Conservation (phyloP, 2,329 filamentous ascomycete genomes). For the Coniochaeta sp. region DNA sequence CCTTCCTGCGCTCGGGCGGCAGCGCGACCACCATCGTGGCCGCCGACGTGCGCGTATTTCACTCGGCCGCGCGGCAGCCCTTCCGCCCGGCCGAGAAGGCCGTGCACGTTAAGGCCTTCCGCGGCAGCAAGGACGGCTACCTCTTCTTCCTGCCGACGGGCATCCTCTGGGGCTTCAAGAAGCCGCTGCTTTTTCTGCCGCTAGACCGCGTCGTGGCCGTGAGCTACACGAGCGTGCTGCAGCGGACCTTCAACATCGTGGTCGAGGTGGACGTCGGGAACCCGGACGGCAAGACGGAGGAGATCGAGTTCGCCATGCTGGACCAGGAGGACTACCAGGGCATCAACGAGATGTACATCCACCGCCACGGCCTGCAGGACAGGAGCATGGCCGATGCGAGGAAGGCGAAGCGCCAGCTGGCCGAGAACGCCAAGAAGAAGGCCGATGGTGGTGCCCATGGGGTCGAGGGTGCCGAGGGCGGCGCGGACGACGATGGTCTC, state of each 20-base stretch:
- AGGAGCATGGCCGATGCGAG: slow-evolving; percentile 62
- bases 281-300: slow-evolving; percentile 40
- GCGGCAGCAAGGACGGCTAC: slow-evolving; percentile 62
- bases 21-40: slow-evolving; percentile 39
- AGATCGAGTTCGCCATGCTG: slow-evolving; percentile 62
- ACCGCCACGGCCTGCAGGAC: slow-evolving; percentile 54
- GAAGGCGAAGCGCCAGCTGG: slow-evolving; percentile 55
- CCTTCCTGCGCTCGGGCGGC: slow-evolving; percentile 40
- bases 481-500: slow-evolving; percentile 27
- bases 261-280: slow-evolving; percentile 49
- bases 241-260: slow-evolving; percentile 62
- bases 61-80: slow-evolving; percentile 47
- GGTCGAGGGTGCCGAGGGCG: slow-evolving; percentile 24
- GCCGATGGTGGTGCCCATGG: slow-evolving; percentile 19
- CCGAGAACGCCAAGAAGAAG: slow-evolving; percentile 49
- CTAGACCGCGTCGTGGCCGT: slow-evolving; percentile 53
- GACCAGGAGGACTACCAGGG: slow-evolving; percentile 61
- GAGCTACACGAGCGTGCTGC: slow-evolving; percentile 61
- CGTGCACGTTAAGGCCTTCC: slow-evolving; percentile 58
- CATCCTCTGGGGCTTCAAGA: slow-evolving; percentile 65
- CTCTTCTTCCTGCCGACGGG: slow-evolving; percentile 60
- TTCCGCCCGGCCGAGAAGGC: slow-evolving; percentile 55
- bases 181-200: slow-evolving; percentile 58
- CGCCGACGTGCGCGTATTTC: slow-evolving; percentile 49
- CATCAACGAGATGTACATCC: slow-evolving; percentile 57